These are phyloP conservation scores for Arabidopsis suecica DNA, from an alignment of 345 rosid species.

Conservation along the genomic window DNA sequence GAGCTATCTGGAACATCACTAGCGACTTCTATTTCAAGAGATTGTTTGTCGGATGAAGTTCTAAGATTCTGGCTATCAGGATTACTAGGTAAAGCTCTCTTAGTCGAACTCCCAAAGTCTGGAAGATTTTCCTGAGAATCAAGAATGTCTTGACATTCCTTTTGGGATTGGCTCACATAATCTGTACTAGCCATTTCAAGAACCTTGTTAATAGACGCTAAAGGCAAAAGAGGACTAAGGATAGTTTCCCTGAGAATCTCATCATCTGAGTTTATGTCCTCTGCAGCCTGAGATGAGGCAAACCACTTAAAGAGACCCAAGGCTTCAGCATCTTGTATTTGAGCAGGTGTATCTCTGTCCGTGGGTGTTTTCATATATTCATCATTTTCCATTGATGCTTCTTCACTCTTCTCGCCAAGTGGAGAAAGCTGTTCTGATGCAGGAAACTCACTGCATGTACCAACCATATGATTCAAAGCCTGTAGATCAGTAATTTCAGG, in stretches of 20 bases:
- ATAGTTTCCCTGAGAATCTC: slow-evolving; percentile 81
- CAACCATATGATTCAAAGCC: slow-evolving; percentile 38
- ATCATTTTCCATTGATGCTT: slow-evolving; percentile 39
- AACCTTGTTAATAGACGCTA: slow-evolving; percentile 65
- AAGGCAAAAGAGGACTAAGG: slow-evolving; percentile 79
- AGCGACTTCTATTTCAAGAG: slow-evolving; percentile 59
- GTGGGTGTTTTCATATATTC: slow-evolving; percentile 36
- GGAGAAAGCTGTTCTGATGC: slow-evolving; percentile 44
- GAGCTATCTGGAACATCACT: slow-evolving; percentile 49
- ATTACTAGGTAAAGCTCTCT: slow-evolving; percentile 42
- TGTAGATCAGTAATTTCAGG: slow-evolving; percentile 42
- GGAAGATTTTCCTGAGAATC: slow-evolving; percentile 73
- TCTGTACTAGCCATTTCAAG: slow-evolving; percentile 83
- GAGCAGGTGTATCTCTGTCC: slow-evolving; percentile 34
- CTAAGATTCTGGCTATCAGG: slow-evolving; percentile 38
- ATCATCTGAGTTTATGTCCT: slow-evolving; percentile 94
- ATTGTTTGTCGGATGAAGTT: slow-evolving; percentile 50
- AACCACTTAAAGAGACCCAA: slow-evolving; percentile 86
- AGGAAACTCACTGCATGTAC: slow-evolving; percentile 39
- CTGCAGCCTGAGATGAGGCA: slow-evolving; percentile 87
- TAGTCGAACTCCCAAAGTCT: slow-evolving; percentile 53
- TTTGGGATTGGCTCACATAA: slow-evolving; percentile 81
- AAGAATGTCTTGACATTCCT: slow-evolving; percentile 96
- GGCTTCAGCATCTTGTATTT: slow-evolving; percentile 65
- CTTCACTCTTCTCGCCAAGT: slow-evolving; percentile 38